These are phyloP conservation scores for Metrosideros polymorpha DNA, from an alignment of 441 rosid species.

Conservation along the genomic window DNA sequence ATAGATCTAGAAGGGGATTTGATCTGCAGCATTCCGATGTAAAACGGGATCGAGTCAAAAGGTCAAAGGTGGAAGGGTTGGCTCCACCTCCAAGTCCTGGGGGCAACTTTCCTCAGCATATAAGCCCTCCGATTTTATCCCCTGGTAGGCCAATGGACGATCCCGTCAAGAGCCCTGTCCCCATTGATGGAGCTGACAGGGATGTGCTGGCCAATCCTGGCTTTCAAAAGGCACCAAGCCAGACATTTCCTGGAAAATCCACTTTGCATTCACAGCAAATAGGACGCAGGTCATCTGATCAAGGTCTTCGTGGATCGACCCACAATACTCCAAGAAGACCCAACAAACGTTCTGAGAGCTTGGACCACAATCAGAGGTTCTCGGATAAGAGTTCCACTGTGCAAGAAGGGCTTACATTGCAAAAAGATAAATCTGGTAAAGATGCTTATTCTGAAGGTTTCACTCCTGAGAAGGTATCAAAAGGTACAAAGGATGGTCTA, in stretches of 20 bases:
- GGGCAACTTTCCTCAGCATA: conserved; percentile 27
- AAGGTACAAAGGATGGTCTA: conserved; percentile 47
- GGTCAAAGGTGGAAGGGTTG: conserved; percentile 44
- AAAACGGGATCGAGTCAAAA: conserved; percentile 41
- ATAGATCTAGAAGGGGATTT: conserved; percentile 39
- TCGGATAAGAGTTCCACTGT: conserved; percentile 28
- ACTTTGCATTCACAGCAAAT: conserved; percentile 33
- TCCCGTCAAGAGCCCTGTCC: conserved; percentile 25
- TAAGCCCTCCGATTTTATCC: conserved; percentile 22
- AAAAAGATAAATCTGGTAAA: conserved; percentile 39
- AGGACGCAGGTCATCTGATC: conserved; percentile 33
- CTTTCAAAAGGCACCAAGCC: conserved; percentile 27
- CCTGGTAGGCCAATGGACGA: conserved; percentile 23
- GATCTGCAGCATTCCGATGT: conserved; percentile 32
- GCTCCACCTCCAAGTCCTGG: conserved; percentile 28
- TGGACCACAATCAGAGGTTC: conserved; percentile 32
- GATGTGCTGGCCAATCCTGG: conserved; percentile 25
- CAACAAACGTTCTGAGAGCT: conserved; percentile 35
- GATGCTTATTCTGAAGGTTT: conserved; percentile 40
- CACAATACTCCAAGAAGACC: conserved; percentile 36
- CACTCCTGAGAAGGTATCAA: conserved; percentile 40
- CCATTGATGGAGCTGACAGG: conserved; percentile 25
- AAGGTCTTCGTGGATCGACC: conserved; percentile 24
- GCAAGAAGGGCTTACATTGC: conserved; percentile 33
- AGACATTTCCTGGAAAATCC: conserved; percentile 37